Evolutionary conservation across 345 rosid genomes (phyloP).

Genomic region (Angophora floribunda): DNA sequence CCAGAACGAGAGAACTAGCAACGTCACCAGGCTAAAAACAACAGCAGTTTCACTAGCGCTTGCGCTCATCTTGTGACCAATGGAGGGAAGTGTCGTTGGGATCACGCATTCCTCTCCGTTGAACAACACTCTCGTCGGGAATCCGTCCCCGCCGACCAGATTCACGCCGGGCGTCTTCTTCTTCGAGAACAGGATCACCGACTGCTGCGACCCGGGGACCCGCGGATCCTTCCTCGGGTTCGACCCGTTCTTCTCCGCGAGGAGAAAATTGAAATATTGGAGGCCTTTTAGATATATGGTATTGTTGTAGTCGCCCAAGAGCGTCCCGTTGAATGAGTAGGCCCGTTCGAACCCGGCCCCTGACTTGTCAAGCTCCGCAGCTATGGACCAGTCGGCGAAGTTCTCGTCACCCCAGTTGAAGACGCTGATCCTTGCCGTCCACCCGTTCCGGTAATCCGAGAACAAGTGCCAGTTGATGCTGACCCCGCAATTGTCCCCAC

Average conservation of each 20-base stretch:
- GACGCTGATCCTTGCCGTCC: constrained; percentile 28
- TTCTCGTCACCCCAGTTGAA: constrained; percentile 23
- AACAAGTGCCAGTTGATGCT: constrained; percentile 33
- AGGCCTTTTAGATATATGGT: constrained; percentile 24
- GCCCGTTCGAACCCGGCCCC: constrained; percentile 17
- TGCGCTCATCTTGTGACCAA: neutral
- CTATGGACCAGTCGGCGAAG: constrained; percentile 28
- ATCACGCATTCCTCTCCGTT: constrained; percentile 38
- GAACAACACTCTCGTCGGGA: constrained; percentile 31
- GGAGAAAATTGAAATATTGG: constrained; percentile 15
- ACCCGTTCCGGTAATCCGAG: constrained; percentile 19
- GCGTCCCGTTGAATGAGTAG: constrained; percentile 32
- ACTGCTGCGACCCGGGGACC: constrained; percentile 42
- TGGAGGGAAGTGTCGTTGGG: constrained; percentile 10
- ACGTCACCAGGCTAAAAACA: neutral
- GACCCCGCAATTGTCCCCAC: constrained; percentile 33
- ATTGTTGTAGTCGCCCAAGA: neutral
- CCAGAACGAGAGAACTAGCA: neutral
- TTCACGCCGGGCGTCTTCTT: constrained; percentile 13
- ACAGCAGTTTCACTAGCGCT: neutral
- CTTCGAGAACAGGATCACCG: constrained; percentile 30
- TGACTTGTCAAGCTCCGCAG: constrained; percentile 15
- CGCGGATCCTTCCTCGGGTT: constrained; percentile 28
- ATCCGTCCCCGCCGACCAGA: constrained; percentile 22
- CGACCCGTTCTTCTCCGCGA: constrained; percentile 16